Conservation (phyloP, 257 asterid genomes). For the Solanum corneliomulleri region DNA sequence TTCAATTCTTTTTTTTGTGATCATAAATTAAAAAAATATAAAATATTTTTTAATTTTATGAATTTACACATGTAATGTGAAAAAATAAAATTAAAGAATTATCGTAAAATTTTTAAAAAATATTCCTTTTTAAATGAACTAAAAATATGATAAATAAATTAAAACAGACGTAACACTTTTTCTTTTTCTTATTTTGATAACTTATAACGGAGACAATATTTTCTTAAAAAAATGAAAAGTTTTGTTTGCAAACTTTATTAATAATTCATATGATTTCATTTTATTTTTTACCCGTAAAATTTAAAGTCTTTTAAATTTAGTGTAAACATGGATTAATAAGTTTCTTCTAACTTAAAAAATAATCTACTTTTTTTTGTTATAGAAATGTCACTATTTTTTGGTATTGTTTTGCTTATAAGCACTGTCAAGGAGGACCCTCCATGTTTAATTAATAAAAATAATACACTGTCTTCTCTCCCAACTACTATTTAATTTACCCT, state of each 20-base stretch:
- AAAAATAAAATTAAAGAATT: too few species aligned
- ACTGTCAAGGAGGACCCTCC: neutral
- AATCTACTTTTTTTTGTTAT: neutral
- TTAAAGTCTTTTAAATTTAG: neutral
- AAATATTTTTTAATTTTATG: too few species aligned
- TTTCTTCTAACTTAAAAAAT: neutral
- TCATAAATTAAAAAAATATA: too few species aligned
- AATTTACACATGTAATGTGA: too few species aligned
- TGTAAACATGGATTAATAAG: neutral
- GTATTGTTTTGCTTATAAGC: neutral
- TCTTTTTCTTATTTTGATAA: neutral
- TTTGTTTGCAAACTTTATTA: neutral
- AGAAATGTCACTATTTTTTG: neutral
- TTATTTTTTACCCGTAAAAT: neutral
- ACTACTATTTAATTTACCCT: neutral
- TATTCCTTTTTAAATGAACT: too few species aligned
- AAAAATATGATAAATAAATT: too few species aligned
- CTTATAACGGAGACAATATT: neutral
- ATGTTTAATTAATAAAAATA: neutral
- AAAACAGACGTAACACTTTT: too few species aligned
- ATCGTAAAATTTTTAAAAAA: too few species aligned
- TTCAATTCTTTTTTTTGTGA: neutral
- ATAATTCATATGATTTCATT: neutral
- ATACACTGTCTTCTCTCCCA: neutral
- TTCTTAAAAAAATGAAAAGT: neutral